phyloP scores from a whole-genome alignment of 2,329 filamentous ascomycete species.

The Alternaria sp. region DNA sequence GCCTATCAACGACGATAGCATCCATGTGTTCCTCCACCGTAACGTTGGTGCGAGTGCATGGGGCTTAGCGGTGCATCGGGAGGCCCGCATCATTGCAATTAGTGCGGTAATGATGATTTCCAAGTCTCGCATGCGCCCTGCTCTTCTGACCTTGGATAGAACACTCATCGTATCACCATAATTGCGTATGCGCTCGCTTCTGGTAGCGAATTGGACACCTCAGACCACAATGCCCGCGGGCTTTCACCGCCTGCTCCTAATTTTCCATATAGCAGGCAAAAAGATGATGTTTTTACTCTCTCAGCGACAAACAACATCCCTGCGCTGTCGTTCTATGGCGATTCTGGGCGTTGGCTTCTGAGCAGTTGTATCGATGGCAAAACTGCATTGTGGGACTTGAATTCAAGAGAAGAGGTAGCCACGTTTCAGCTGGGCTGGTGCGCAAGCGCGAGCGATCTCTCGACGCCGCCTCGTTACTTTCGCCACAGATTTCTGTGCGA shows the following conservation, averaged over 20 bases:
- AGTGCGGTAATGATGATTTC: slow-evolving; percentile 61
- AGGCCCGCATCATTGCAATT: slow-evolving; percentile 85
- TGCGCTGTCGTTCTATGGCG: slow-evolving; percentile 67
- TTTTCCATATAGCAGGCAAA: slow-evolving; percentile 38
- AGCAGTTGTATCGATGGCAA: slow-evolving; percentile 65
- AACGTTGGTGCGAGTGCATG: slow-evolving; percentile 84
- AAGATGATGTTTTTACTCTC: slow-evolving; percentile 35
- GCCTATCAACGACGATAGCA: slow-evolving; percentile 53
- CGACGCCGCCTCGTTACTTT: slow-evolving; percentile 13
- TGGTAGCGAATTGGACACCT: not conserved
- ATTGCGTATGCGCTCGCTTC: slow-evolving; percentile 65
- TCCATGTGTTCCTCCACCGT: slow-evolving; percentile 72
- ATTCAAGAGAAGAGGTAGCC: slow-evolving; percentile 25
- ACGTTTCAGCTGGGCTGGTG: slow-evolving; percentile 40
- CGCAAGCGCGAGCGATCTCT: slow-evolving; percentile 18
- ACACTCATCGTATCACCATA: slow-evolving; percentile 68
- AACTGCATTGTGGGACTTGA: slow-evolving; percentile 59
- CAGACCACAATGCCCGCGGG: slow-evolving; percentile 5
- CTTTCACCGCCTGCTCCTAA: slow-evolving; percentile 10
- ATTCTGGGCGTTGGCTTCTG: slow-evolving; percentile 64
- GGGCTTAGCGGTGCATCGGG: slow-evolving; percentile 84
- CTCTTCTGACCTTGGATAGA: slow-evolving; percentile 50
- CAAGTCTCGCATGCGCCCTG: not conserved
- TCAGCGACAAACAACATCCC: slow-evolving; percentile 61
- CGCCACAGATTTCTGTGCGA: slow-evolving; percentile 13